These are phyloP conservation scores for Castanospermum australe DNA, from an alignment of 306 rosid species.

Conservation along the genomic window DNA sequence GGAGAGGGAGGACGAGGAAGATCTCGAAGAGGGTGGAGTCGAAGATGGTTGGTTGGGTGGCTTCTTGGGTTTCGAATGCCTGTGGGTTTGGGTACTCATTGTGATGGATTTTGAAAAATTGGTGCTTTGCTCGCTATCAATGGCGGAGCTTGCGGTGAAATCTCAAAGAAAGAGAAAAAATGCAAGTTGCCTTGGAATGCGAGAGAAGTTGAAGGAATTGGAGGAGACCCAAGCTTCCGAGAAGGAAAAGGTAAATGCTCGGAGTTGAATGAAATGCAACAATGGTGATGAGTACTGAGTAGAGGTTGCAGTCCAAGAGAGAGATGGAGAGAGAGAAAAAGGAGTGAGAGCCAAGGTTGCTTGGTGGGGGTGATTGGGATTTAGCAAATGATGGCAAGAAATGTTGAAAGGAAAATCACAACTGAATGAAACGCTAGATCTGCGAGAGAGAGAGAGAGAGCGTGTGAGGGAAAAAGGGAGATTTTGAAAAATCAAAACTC, in stretches of 20 bases:
- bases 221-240: background rate
- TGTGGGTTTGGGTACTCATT: constrained; percentile 57
- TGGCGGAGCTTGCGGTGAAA: background rate
- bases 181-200: background rate
- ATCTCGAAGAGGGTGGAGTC: constrained; percentile 37
- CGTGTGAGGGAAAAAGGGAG: background rate
- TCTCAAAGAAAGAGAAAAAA: background rate
- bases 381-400: background rate
- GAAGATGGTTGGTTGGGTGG: constrained; percentile 52
- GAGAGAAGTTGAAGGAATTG: too few relatives aligned
- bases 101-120: too few relatives aligned
- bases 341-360: constrained; percentile 46
- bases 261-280: background rate
- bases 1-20: constrained; percentile 55
- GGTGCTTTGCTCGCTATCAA: too few relatives aligned
- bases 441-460: background rate
- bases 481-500: background rate
- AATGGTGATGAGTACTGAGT: background rate
- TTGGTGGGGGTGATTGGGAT: constrained; percentile 2
- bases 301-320: background rate
- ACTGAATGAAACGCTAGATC: constrained; percentile 25
- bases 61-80: constrained; percentile 51
- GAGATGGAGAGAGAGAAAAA: background rate
- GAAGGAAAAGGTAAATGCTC: background rate
- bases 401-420: constrained; percentile 36